These are phyloP conservation scores for Sclerotinia nivalis DNA, from an alignment of 2,329 filamentous ascomycete species.

Conservation along the genomic window DNA sequence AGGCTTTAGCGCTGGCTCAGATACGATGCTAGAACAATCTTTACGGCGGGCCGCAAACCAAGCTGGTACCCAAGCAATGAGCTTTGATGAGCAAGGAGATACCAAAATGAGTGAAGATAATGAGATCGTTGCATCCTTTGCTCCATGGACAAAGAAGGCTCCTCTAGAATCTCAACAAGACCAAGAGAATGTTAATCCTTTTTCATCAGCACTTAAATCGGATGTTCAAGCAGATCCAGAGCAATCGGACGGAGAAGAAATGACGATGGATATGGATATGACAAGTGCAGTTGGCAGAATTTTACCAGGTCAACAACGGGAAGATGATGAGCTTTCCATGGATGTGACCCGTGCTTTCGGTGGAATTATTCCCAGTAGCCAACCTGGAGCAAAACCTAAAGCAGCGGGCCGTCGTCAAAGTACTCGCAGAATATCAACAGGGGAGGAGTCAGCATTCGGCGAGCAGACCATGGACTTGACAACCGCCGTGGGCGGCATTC, in stretches of 20 bases:
- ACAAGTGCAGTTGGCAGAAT: conserved; percentile 59
- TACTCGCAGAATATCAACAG: conserved; percentile 43
- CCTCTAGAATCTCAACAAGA: conserved; percentile 42
- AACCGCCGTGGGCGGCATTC: conserved; percentile 55
- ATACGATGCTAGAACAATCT: conserved; percentile 73
- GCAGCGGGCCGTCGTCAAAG: conserved; percentile 40
- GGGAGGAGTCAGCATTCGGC: conserved; percentile 35
- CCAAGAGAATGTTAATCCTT: conserved; percentile 53
- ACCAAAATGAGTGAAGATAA: conserved; percentile 56
- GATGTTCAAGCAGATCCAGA: conserved; percentile 31
- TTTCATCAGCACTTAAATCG: conserved; percentile 42
- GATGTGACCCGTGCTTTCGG: conserved; percentile 86
- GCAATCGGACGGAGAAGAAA: conserved; percentile 42
- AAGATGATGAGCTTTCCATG: conserved; percentile 73
- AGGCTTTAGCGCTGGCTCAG: conserved; percentile 63
- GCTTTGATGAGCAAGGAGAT: conserved; percentile 56
- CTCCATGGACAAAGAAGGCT: conserved; percentile 67
- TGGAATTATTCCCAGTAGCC: conserved; percentile 59
- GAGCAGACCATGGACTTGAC: conserved; percentile 58
- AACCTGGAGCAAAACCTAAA: conserved; percentile 40
- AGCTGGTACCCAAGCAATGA: conserved; percentile 71
- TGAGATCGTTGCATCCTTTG: conserved; percentile 72
- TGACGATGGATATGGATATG: conserved; percentile 60
- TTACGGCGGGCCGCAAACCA: conserved; percentile 72
- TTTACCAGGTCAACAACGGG: conserved; percentile 35